These are phyloP conservation scores for Escallonia herrerae DNA, from an alignment of 129 eudicot genomes.

Conservation along the genomic window DNA sequence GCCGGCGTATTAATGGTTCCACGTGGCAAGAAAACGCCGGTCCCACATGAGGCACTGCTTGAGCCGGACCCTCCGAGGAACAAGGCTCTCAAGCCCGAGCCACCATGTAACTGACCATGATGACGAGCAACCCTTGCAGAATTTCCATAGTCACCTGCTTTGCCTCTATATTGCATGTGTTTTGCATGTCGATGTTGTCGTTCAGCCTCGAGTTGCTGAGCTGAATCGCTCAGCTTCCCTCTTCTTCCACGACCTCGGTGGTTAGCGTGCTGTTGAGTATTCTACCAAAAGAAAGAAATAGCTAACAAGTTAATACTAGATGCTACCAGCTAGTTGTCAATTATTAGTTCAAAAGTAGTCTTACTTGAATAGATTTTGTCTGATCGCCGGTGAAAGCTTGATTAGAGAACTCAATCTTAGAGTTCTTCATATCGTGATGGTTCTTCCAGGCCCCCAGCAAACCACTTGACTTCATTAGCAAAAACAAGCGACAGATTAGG, in stretches of 20 bases:
- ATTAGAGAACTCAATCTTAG: constrained; percentile 12
- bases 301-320: no score
- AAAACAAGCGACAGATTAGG: no score
- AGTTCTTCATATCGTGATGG: constrained; percentile 16
- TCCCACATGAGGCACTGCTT: constrained; percentile 38
- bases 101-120: constrained; percentile 12
- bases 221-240: constrained; percentile 29
- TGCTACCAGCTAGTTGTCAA: no score
- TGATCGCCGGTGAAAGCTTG: constrained; percentile 5
- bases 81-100: constrained; percentile 67
- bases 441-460: not conserved
- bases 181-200: constrained; percentile 20
- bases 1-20: constrained; percentile 17
- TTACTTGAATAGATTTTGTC: constrained; percentile 30
- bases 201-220: constrained; percentile 18
- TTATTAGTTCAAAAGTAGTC: not conserved
- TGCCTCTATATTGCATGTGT: constrained; percentile 17
- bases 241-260: constrained; percentile 18
- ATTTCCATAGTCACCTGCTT: constrained; percentile 15
- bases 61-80: constrained; percentile 51
- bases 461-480: no score
- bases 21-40: constrained; percentile 64
- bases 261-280: constrained; percentile 28
- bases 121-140: constrained; percentile 11
- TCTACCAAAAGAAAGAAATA: not conserved